These are phyloP conservation scores for Vinca major DNA, from an alignment of 305 asterid species.

Conservation along the genomic window DNA sequence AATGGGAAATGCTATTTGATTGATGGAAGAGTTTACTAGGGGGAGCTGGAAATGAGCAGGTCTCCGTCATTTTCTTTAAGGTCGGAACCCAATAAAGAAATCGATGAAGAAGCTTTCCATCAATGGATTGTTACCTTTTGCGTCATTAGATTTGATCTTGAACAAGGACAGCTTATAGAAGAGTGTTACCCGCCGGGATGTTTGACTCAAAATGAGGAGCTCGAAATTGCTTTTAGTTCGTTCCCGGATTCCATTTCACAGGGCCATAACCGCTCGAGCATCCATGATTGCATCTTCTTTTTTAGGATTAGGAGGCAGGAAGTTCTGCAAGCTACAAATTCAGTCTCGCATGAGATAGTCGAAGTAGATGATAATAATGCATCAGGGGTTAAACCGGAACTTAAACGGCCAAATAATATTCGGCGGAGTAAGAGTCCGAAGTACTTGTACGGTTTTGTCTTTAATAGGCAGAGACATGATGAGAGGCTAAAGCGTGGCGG, in stretches of 20 bases:
- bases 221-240: slow-evolving; percentile 79
- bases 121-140: slow-evolving; percentile 88
- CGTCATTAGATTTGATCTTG: slow-evolving; percentile 84
- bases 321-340: slow-evolving; percentile 24
- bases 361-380: slow-evolving; percentile 33
- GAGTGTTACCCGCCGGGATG: slow-evolving; percentile 80
- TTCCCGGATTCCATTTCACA: slow-evolving; percentile 98
- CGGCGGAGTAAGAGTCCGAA: slow-evolving; percentile 29
- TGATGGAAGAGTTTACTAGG: slow-evolving; percentile 21
- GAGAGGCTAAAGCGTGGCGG: slow-evolving; percentile 95
- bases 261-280: slow-evolving; percentile 78
- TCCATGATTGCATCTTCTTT: slow-evolving; percentile 85
- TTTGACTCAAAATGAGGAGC: slow-evolving; percentile 85
- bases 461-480: slow-evolving; percentile 93
- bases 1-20: slow-evolving; percentile 30
- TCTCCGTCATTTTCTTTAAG: slow-evolving; percentile 71
- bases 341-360: slow-evolving; percentile 42
- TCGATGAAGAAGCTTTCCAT: slow-evolving; percentile 60
- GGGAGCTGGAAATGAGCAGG: slow-evolving; percentile 65
- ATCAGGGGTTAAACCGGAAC: slow-evolving; percentile 21
- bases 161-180: slow-evolving; percentile 92
- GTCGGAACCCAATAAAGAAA: slow-evolving; percentile 54
- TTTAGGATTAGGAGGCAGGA: slow-evolving; percentile 62
- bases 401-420: slow-evolving; percentile 29
- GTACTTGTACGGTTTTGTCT: slow-evolving; percentile 83